These are phyloP conservation scores for Adansonia rubrostipa DNA, from an alignment of 441 rosid genomes.

Conservation along the genomic window DNA sequence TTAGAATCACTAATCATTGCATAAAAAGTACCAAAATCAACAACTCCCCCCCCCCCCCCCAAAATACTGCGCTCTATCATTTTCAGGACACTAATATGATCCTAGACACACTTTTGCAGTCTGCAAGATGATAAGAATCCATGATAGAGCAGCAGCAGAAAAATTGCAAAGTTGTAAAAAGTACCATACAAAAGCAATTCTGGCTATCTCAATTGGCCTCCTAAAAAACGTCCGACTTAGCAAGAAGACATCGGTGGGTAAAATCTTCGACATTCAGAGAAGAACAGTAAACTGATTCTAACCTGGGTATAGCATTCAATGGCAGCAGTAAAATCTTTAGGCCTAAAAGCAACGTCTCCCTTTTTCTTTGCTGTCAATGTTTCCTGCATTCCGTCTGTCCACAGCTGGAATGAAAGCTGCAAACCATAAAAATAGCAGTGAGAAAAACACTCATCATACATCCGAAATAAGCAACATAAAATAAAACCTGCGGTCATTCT, in stretches of 20 bases:
- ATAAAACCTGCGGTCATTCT: not conserved
- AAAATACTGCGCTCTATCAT: not conserved
- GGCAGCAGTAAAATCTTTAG: slow-evolving; percentile 67
- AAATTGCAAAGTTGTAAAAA: not conserved
- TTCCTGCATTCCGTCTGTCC: slow-evolving; percentile 95
- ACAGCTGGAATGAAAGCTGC: slow-evolving; percentile 95
- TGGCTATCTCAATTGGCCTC: not conserved
- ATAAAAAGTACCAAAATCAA: not conserved
- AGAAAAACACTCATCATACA: slow-evolving; percentile 11
- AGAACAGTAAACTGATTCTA: slow-evolving; percentile 19
- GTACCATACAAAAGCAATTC: not conserved
- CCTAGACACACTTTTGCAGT: slow-evolving; percentile 10
- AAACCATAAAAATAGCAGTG: slow-evolving; percentile 24
- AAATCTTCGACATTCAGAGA: not conserved
- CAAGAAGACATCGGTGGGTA: not conserved
- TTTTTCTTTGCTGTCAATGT: slow-evolving; percentile 74
- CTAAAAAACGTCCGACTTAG: not conserved
- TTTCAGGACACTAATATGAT: not conserved
- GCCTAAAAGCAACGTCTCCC: slow-evolving; percentile 84
- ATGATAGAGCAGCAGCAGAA: not conserved
- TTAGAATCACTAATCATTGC: not conserved
- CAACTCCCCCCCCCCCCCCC: not conserved
- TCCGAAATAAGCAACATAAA: not conserved
- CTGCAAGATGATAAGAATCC: not conserved
- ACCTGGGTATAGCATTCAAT: slow-evolving; percentile 84